Base-by-base conservation (phyloP, 176 grass and related monocot genomes). In the Oryza glaberrima region DNA sequence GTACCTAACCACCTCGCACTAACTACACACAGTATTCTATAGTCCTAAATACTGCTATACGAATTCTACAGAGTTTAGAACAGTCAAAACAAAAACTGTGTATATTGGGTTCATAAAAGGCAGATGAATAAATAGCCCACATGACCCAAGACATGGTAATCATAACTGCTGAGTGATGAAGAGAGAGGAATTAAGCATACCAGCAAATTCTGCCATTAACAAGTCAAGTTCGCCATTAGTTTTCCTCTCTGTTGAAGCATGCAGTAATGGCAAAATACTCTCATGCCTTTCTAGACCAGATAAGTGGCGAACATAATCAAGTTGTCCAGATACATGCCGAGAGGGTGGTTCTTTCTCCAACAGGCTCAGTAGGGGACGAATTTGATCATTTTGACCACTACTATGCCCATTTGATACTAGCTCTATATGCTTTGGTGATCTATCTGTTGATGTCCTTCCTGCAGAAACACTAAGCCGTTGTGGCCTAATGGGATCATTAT, bases 321-420 rank as follows among this genome's bases (percentile, higher is more conserved):
- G 90, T 83, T 99, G 96, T 47, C 96, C 96, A 83, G 96, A 99
- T 86, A 94, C 93, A 86, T 92, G 91, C 41, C 96, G 96, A 44
- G 96, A 99, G 63, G 93, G 93, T 47, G 94, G 91, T 83, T 99
- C 96, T 83, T 99, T 99, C 78, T 92, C 96, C 86, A 99, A 87
- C 79, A 99, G 85, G 85, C 96, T 99, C 51, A 99, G 70, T 70
- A 99, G 87, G 41, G 96, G 96, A 17, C 96, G 90, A 14, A 99
- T 90, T 20, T 99, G 93, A 58, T 99, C 96, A 58, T 84, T 83
- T 77, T 99, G 93, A 75, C 48, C 47, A 52, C 43, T 86, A 65
- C 23, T 71, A 81, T 85, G 88, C 64, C 91, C 91, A 81, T 96
- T 99, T 67, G 86, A 90, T 66, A 81, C 71, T 44, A 94, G 69